phyloP scores from a whole-genome alignment of 2,329 filamentous ascomycete genomes.

The Chalaropsis thielavioides region DNA sequence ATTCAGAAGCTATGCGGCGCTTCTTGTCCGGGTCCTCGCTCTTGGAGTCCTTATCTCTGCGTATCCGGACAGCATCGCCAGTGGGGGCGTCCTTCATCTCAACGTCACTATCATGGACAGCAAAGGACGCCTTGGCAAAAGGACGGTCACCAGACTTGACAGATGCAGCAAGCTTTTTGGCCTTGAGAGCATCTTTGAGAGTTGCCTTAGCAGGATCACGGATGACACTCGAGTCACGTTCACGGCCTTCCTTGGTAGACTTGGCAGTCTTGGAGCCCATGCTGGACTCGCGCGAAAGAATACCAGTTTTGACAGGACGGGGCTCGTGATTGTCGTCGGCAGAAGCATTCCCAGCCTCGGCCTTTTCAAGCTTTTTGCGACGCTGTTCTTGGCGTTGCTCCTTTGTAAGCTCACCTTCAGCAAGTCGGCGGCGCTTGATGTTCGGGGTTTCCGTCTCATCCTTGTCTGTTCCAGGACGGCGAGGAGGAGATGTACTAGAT shows the following conservation, averaged over 20 bases:
- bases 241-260: slow-evolving; percentile 16
- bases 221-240: slow-evolving; percentile 11
- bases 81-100: slow-evolving; percentile 36
- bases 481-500: slow-evolving; percentile 41
- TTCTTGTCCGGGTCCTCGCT: slow-evolving; percentile 27
- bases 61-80: neutral
- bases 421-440: slow-evolving; percentile 45
- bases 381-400: slow-evolving; percentile 24
- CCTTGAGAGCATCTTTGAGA: slow-evolving; percentile 30
- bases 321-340: slow-evolving; percentile 30
- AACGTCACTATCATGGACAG: slow-evolving; percentile 35
- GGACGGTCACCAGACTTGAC: slow-evolving; percentile 10
- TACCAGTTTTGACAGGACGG: slow-evolving; percentile 27
- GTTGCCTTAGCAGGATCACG: slow-evolving; percentile 21
- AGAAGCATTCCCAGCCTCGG: slow-evolving; percentile 29
- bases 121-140: slow-evolving; percentile 23
- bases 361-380: slow-evolving; percentile 12
- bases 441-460: slow-evolving; percentile 36
- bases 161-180: slow-evolving; percentile 25
- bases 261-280: slow-evolving; percentile 15
- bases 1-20: slow-evolving; percentile 24
- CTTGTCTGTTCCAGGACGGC: slow-evolving; percentile 37
- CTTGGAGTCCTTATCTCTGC: slow-evolving; percentile 23
- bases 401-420: slow-evolving; percentile 35
- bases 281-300: slow-evolving; percentile 11